Evolutionary conservation across 345 rosid genomes (phyloP).

Genomic region (Triadica sebifera): DNA sequence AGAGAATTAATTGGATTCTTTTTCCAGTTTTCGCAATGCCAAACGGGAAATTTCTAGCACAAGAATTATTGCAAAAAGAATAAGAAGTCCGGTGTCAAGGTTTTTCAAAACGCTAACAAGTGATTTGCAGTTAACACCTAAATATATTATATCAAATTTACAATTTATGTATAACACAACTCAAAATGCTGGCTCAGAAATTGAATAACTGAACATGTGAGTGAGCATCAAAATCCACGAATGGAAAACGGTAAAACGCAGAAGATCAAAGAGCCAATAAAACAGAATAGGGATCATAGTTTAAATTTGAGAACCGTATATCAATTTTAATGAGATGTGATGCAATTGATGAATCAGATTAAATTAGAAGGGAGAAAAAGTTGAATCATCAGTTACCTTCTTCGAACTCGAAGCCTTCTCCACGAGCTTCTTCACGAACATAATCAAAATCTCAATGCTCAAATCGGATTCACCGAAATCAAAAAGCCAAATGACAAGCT

Average conservation of each 20-base stretch:
- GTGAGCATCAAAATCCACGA: neutral
- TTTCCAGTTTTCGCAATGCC: no score
- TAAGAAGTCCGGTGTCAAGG: no score
- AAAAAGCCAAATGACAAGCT: neutral
- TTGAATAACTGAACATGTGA: no score
- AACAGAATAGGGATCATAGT: neutral
- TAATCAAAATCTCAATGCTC: constrained; percentile 9
- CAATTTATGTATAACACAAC: neutral
- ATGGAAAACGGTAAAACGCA: neutral
- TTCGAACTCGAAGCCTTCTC: constrained; percentile 53
- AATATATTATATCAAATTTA: neutral
- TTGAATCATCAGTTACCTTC: constrained; percentile 30
- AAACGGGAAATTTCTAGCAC: no score
- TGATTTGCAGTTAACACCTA: neutral
- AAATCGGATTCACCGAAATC: neutral
- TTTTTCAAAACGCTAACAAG: no score
- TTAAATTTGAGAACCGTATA: neutral
- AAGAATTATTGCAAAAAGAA: no score
- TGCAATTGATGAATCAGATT: neutral
- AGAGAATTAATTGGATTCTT: no score
- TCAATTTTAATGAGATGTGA: neutral
- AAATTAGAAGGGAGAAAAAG: neutral
- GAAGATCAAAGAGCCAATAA: neutral
- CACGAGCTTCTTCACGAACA: constrained; percentile 67
- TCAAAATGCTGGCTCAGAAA: neutral